These are phyloP conservation scores for Schwanniomyces vanrijiae DNA, from an alignment of 805 yeast species.

Conservation along the genomic window DNA sequence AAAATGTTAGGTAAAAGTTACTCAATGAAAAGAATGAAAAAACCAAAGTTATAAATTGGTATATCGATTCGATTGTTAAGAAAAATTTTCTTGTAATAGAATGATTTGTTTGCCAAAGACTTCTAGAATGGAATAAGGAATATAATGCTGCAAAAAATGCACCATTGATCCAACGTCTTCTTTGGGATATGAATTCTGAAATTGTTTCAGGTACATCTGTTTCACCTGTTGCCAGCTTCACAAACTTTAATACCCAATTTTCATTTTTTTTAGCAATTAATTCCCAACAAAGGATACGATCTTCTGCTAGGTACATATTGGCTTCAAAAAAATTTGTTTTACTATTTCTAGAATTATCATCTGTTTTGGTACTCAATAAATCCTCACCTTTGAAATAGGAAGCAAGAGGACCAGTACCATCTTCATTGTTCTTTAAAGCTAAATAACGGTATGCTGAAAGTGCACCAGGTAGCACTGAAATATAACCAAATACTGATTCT, in stretches of 20 bases:
- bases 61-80: conserved; percentile 74
- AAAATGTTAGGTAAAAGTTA: conserved; percentile 89
- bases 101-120: conserved; percentile 80
- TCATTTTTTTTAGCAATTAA: conserved; percentile 81
- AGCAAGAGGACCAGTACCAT: conserved; percentile 88
- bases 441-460: conserved; percentile 89
- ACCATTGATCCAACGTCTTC: conserved; percentile 97
- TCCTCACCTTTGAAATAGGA: conserved; percentile 91
- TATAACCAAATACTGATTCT: conserved; percentile 90
- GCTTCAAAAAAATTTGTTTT: conserved; percentile 86
- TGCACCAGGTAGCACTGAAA: conserved; percentile 94
- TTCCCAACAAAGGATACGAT: conserved; percentile 95
- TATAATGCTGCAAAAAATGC: conserved; percentile 94
- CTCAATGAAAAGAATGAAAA: conserved; percentile 93
- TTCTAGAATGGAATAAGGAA: conserved; percentile 73
- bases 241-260: conserved; percentile 89
- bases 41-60: conserved; percentile 74
- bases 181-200: conserved; percentile 84
- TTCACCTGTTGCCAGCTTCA: conserved; percentile 90
- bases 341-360: conserved; percentile 24
- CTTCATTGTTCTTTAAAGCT: conserved; percentile 80
- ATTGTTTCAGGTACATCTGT: conserved; percentile 93
- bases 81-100: conserved; percentile 63
- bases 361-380: conserved; percentile 28
- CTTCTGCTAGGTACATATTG: conserved; percentile 96